Evolutionary conservation across 1,284 basidiomycete species (phyloP), one percentile per base, ranked within the genome.

Genomic region (Violaceomyces palustris): DNA sequence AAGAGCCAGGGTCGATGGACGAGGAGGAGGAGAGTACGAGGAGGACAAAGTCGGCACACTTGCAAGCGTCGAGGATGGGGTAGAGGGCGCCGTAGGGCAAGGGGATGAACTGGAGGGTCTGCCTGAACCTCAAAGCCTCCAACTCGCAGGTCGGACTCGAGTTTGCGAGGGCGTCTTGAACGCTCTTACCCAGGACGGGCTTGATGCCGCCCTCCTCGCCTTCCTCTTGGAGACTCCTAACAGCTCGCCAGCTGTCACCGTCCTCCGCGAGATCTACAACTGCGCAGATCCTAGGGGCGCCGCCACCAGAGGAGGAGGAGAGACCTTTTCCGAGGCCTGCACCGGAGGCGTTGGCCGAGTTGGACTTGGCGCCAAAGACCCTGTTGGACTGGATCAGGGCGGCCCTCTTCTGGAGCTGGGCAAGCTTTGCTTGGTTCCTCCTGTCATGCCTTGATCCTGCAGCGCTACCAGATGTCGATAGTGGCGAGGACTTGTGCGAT

Each of bases 41-140:
- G 11, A 97, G 78, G 31, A 92, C 84, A 67, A 94, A 96, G 75
- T 98, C 93, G 10, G 90, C 87, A 2, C 83, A 86, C 69, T 90
- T 85, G 67, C 85, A 86, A 0, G 86, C 85, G 68, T 96, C 91
- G 27, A 98, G 79, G 1, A 87, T 81, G 2, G 83, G 80, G 69
- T 88, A 92, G 30, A 90, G 67, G 4, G 66, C 67, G 27, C 65
- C 70, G 49, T 72, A 64, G 3, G 64, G 62, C 79, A 78, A 41
- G 12, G 84, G 82, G 40, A 91, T 79, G 72, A 94, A 85, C 67
- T 94, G 90, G 1, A 96, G 76, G 3, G 84, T 86, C 0, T 91
- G 88, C 74, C 87, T 88, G 79, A 90, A 94, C 9, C 88, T 82
- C 34, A 86, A 84, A 31, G 83, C 86, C 66, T 69, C 66, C 25